These are phyloP conservation scores for Pichia kudriavzevii DNA, from an alignment of 1,139 yeast genomes.

Conservation along the genomic window DNA sequence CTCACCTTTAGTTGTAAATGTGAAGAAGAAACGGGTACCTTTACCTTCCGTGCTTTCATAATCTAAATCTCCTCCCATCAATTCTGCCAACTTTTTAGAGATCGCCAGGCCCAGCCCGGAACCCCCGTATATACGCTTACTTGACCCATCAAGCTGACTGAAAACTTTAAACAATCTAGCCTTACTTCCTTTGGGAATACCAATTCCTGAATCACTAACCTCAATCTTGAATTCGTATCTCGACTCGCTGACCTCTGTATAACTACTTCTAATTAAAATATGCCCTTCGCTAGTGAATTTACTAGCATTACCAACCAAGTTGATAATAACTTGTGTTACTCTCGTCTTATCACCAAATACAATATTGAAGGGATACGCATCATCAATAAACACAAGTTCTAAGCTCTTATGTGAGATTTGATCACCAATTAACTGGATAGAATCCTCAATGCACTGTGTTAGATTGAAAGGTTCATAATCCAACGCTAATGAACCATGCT, in stretches of 20 bases:
- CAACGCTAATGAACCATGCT: slow-evolving; percentile 45
- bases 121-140: slow-evolving; percentile 51
- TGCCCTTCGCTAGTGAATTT: slow-evolving; percentile 47
- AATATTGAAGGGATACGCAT: slow-evolving; percentile 36
- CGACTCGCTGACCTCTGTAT: slow-evolving; percentile 30
- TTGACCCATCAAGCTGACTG: slow-evolving; percentile 55
- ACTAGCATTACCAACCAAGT: slow-evolving; percentile 50
- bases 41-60: slow-evolving; percentile 45
- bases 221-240: slow-evolving; percentile 38
- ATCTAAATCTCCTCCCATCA: slow-evolving; percentile 51
- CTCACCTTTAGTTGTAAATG: slow-evolving; percentile 29
- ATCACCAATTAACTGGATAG: slow-evolving; percentile 46
- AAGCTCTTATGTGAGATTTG: slow-evolving; percentile 41
- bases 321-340: slow-evolving; percentile 47
- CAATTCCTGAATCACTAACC: slow-evolving; percentile 56
- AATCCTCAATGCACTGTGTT: slow-evolving; percentile 45
- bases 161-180: slow-evolving; percentile 51
- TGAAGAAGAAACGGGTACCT: slow-evolving; percentile 47
- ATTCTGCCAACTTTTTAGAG: slow-evolving; percentile 47
- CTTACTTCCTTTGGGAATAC: slow-evolving; percentile 41
- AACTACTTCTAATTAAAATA: slow-evolving; percentile 35
- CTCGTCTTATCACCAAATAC: slow-evolving; percentile 46
- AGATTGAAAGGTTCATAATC: slow-evolving; percentile 44
- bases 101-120: slow-evolving; percentile 56
- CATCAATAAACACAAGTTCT: slow-evolving; percentile 43